These are phyloP conservation scores for Blumeriella jaapii DNA, from an alignment of 2,329 filamentous ascomycete genomes.

Conservation along the genomic window DNA sequence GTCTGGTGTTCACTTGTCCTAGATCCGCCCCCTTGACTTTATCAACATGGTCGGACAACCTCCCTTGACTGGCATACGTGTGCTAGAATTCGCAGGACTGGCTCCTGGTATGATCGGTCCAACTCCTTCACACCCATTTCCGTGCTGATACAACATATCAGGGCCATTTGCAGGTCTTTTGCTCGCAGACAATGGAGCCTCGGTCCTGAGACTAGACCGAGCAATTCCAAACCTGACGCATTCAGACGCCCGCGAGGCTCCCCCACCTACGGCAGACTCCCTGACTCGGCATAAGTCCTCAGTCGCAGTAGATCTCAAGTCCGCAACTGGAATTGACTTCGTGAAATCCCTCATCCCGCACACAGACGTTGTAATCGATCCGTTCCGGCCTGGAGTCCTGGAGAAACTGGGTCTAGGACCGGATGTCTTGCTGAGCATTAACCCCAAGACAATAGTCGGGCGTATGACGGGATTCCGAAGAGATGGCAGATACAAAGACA, in stretches of 20 bases:
- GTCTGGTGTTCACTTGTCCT: no score
- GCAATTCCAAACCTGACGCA: conserved; percentile 35
- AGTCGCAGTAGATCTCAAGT: conserved; percentile 70
- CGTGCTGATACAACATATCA: conserved; percentile 29
- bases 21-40: not conserved
- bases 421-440: conserved; percentile 48
- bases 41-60: conserved; percentile 21
- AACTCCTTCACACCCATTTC: conserved; percentile 33
- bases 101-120: conserved; percentile 35
- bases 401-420: conserved; percentile 76
- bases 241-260: conserved; percentile 24
- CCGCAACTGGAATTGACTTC: conserved; percentile 47
- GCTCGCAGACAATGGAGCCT: conserved; percentile 80
- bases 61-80: conserved; percentile 46
- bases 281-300: conserved; percentile 74
- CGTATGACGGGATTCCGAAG: conserved; percentile 85
- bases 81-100: conserved; percentile 54
- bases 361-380: conserved; percentile 79
- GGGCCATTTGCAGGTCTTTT: conserved; percentile 83
- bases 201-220: conserved; percentile 77
- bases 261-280: conserved; percentile 51
- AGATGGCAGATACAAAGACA: conserved; percentile 71
- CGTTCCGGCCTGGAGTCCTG: conserved; percentile 82
- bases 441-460: conserved; percentile 68
- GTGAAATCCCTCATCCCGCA: conserved; percentile 50